Base-by-base conservation (phyloP, 2,329 filamentous ascomycete species). In the Nakataea oryzae region DNA sequence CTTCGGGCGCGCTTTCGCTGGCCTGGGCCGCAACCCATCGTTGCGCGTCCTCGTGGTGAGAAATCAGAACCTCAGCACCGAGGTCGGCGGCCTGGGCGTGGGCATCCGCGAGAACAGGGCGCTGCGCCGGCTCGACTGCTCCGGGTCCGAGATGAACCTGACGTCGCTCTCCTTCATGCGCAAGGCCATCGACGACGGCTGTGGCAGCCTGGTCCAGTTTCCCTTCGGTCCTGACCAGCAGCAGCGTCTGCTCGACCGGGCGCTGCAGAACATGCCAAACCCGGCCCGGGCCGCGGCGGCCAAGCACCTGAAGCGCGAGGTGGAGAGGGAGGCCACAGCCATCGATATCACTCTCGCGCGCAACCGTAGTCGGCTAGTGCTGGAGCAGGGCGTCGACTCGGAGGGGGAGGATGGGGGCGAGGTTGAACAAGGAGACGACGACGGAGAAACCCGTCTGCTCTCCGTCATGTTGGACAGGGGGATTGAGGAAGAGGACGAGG, bases 51-150 rank as follows among this genome's bases (percentile, higher is more conserved):
- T 85, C 4, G 76, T 81, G 1, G 75, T 85, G 58, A 79, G 81
- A 64, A 84, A 81, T 68, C 82, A 85, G 68, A 79, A 81, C 71
- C 74, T 82, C 9, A 79, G 81, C 65, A 74, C 79, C 65, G 82
- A 83, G 62, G 78, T 81, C 26, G 82, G 80, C 29, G 70, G 70
- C 60, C 70, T 85, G 34, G 81, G 81, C 59, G 68, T 84, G 55
- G 81, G 80, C 54, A 75, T 85, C 21, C 74, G 76, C 6, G 69
- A 71, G 32, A 84, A 84, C 68, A 73, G 71, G 63, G 76, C 76
- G 0, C 74, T 85, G 3, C 74, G 75, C 30, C 81, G 81, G 61
- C 70, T 85, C 21, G 82, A 85, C 67, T 82, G 80, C 66, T 78
- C 80, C 54, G 77, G 79, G 65, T 85, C 84, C 64, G 78, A 78